phyloP scores from a whole-genome alignment of 1,139 yeast species.

The Yamadazyma dendronema region DNA sequence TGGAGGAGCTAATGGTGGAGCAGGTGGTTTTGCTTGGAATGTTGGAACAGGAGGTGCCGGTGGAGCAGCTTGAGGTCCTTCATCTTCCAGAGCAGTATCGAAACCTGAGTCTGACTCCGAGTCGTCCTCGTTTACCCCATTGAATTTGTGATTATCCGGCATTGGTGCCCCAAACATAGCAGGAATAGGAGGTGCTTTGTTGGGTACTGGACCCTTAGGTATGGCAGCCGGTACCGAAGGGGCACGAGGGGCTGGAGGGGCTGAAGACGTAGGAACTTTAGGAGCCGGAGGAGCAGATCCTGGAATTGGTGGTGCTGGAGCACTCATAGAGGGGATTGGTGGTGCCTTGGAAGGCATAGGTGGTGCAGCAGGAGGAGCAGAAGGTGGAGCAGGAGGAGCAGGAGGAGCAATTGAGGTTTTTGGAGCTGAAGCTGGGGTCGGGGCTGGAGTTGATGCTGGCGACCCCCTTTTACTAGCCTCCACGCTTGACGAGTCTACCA shows the following conservation, averaged over 20 bases:
- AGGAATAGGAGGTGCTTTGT: conserved; percentile 10
- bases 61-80: conserved; percentile 4
- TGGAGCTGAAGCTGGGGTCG: conserved; percentile 5
- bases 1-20: conserved; percentile 6
- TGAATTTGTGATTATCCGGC: conserved; percentile 2
- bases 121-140: conserved; percentile 6
- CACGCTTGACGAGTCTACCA: conserved; percentile 32
- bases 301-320: conserved; percentile 16
- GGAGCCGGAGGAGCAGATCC: conserved; percentile 16
- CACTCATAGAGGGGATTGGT: conserved; percentile 8
- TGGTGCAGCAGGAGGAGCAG: conserved; percentile 16
- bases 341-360: conserved; percentile 9
- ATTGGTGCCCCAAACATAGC: conserved; percentile 15
- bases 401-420: conserved; percentile 14
- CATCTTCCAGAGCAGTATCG: conserved; percentile 12
- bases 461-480: conserved; percentile 16
- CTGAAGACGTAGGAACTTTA: conserved; percentile 13
- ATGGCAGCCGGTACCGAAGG: conserved; percentile 10
- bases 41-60: conserved; percentile 11
- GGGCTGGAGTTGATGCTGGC: conserved; percentile 16
- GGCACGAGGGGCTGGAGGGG: too few relatives aligned
- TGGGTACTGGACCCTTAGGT: not conserved
- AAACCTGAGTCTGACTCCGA: conserved; percentile 8
- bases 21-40: conserved; percentile 7
- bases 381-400: conserved; percentile 13